These are phyloP conservation scores for Heliamphora pulchella DNA, from an alignment of 179 eudicot species.

Conservation along the genomic window DNA sequence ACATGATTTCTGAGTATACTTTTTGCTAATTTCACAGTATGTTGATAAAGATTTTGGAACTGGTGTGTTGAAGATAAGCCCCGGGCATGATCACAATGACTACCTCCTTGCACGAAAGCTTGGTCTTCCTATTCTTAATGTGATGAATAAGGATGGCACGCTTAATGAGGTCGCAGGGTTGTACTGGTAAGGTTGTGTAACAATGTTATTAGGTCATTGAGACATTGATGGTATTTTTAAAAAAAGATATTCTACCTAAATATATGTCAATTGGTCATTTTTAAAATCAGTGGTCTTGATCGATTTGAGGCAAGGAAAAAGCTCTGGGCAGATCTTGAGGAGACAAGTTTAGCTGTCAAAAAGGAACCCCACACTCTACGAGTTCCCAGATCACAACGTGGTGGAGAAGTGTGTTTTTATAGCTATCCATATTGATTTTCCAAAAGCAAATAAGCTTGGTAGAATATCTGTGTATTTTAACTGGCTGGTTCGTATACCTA, in stretches of 20 bases:
- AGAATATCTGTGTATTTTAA: conserved; percentile 4
- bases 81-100: conserved; percentile 99
- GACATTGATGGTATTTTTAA: conserved; percentile 2
- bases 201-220: conserved; percentile 13
- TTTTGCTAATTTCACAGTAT: conserved; percentile 38
- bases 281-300: conserved; percentile 70
- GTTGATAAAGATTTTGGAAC: conserved; percentile 97
- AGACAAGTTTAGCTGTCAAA: conserved; percentile 79
- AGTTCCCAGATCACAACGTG: conserved; percentile 96
- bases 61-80: conserved; percentile 96
- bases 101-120: conserved; percentile 91
- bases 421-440: conserved; percentile 7
- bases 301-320: conserved; percentile 93
- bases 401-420: conserved; percentile 73
- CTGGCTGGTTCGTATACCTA: background rate
- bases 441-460: background rate
- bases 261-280: conserved; percentile 15
- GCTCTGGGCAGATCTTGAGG: conserved; percentile 83
- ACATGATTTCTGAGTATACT: conserved; percentile 8
- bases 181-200: conserved; percentile 42
- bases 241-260: background rate
- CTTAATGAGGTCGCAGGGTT: conserved; percentile 90
- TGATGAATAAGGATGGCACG: conserved; percentile 95
- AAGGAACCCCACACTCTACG: conserved; percentile 73
- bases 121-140: conserved; percentile 91